Conservation (phyloP, 139 green algal genomes). For the Ulvella scutata region DNA sequence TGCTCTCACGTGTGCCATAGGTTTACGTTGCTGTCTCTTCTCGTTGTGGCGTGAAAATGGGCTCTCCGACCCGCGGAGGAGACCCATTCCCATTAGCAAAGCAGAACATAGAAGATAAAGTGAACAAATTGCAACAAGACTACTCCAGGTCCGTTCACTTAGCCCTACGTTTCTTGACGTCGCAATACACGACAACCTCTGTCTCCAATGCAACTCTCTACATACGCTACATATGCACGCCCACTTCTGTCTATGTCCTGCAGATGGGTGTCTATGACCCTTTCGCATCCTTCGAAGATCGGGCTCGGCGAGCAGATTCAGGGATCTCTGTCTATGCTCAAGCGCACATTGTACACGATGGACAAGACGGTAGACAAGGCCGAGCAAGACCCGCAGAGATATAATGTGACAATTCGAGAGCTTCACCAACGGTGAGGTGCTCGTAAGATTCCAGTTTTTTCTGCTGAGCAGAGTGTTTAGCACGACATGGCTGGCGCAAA, state of each 20-base stretch:
- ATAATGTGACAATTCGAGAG: not conserved
- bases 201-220: too few species aligned
- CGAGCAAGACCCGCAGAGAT: not conserved
- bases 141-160: not conserved
- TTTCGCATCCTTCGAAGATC: not conserved
- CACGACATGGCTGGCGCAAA: too few species aligned
- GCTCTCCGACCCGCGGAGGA: too few species aligned
- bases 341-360: not conserved
- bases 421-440: not conserved
- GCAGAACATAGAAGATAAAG: not conserved
- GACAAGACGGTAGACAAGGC: slow-evolving; percentile 1
- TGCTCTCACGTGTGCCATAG: too few species aligned
- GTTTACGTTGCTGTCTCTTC: too few species aligned
- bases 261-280: not conserved
- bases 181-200: too few species aligned
- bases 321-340: not conserved
- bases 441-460: too few species aligned
- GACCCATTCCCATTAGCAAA: slow-evolving; percentile 3
- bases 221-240: too few species aligned
- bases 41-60: too few species aligned
- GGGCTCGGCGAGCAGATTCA: not conserved
- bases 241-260: too few species aligned
- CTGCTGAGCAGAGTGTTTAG: too few species aligned
- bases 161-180: too few species aligned
- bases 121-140: not conserved